These are phyloP conservation scores for Begonia masoniana DNA, from an alignment of 306 rosid species.

Conservation along the genomic window DNA sequence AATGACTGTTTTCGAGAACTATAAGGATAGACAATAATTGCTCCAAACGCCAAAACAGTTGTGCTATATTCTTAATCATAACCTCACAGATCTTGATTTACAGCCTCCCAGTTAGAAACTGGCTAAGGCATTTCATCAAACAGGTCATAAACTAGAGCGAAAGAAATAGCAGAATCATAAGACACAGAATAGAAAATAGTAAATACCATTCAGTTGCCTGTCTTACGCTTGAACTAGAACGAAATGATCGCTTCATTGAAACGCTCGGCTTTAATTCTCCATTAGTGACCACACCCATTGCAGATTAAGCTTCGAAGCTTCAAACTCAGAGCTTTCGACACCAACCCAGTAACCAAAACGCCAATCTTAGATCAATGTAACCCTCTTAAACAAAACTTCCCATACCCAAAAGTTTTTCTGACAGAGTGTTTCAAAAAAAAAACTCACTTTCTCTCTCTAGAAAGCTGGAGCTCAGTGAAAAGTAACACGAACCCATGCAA, in stretches of 20 bases:
- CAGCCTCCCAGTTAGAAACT: neutral
- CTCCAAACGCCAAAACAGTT: neutral
- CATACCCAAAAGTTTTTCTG: constrained; percentile 9
- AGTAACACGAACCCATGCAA: constrained; percentile 55
- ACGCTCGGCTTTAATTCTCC: constrained; percentile 92
- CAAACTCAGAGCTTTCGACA: neutral
- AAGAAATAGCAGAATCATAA: neutral
- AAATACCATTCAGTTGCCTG: constrained; percentile 95
- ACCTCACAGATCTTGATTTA: neutral
- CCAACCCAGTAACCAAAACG: neutral
- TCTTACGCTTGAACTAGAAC: constrained; percentile 83
- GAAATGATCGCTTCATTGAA: constrained; percentile 84
- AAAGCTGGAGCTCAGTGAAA: constrained; percentile 24
- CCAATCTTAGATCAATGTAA: constrained; percentile 1
- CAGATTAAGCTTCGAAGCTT: constrained; percentile 5
- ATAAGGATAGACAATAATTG: no score
- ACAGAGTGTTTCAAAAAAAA: constrained; percentile 1
- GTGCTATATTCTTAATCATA: neutral
- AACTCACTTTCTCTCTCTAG: constrained; percentile 8
- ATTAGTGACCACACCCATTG: constrained; percentile 82
- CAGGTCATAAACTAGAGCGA: constrained; percentile 5
- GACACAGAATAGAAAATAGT: neutral
- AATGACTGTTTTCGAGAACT: no score
- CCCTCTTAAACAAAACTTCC: constrained; percentile 3
- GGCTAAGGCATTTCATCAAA: constrained; percentile 5